Percentiles rank a stretch among this genome's conserved stretches.
These are phyloP conservation scores for Daldinia eschscholtzii DNA, from an alignment of 2,329 filamentous ascomycete genomes.

Conservation along the genomic window DNA sequence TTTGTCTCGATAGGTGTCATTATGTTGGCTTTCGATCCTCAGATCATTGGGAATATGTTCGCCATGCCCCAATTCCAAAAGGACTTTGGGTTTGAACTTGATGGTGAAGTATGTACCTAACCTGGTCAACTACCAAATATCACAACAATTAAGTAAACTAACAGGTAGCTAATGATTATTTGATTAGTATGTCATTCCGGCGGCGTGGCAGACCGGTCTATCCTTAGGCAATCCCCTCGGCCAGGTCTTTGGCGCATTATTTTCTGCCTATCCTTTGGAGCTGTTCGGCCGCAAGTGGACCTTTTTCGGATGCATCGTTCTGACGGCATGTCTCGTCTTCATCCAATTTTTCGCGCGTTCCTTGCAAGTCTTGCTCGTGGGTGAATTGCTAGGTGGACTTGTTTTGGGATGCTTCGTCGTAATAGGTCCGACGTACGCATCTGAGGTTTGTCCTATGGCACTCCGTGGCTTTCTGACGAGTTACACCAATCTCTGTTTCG, in stretches of 20 bases:
- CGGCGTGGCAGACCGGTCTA: constrained; percentile 62
- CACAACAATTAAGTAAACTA: background rate
- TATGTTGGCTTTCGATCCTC: constrained; percentile 74
- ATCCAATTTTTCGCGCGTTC: constrained; percentile 73
- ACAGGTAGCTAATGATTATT: constrained; percentile 1
- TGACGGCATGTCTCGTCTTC: constrained; percentile 68
- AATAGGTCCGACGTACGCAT: constrained; percentile 70
- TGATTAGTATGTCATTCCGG: constrained; percentile 50
- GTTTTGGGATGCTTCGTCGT: constrained; percentile 73
- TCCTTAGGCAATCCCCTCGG: constrained; percentile 69
- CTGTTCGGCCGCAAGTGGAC: constrained; percentile 60
- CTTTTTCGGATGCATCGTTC: constrained; percentile 58
- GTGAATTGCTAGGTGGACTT: constrained; percentile 71
- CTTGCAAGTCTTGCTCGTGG: constrained; percentile 67
- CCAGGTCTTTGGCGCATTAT: constrained; percentile 67
- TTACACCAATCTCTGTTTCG: constrained; percentile 73
- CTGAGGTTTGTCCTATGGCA: constrained; percentile 70
- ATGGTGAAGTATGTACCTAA: constrained; percentile 51
- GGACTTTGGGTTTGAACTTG: constrained; percentile 51
- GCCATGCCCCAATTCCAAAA: constrained; percentile 54
- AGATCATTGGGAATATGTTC: constrained; percentile 73
- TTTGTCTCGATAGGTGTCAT: constrained; percentile 72
- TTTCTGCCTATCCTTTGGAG: constrained; percentile 62
- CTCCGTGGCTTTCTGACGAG: constrained; percentile 70
- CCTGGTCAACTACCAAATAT: background rate